Conservation (phyloP, 352 stramenopile genomes). For the Phytopythium vexans region DNA sequence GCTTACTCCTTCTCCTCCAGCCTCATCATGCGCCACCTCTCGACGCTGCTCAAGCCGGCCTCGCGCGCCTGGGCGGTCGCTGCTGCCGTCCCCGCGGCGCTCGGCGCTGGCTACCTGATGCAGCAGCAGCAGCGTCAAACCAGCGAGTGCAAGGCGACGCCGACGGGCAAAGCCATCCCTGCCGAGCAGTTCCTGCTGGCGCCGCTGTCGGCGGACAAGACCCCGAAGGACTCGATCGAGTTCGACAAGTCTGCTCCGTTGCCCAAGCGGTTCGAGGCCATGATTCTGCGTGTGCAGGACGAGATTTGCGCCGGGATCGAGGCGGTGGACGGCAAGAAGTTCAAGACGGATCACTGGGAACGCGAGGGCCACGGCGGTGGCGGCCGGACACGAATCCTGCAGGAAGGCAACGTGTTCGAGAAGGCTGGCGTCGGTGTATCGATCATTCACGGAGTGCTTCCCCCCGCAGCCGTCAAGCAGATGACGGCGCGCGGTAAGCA, state of each 20-base stretch:
- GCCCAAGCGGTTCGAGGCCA: constrained; percentile 74
- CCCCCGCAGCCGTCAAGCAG: constrained; percentile 78
- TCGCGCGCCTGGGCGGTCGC: constrained; percentile 19
- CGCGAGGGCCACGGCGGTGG: constrained; percentile 93
- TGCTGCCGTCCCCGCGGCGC: constrained; percentile 15
- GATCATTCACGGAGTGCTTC: constrained; percentile 96
- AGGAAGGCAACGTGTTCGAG: constrained; percentile 95
- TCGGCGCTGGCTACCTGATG: constrained; percentile 14
- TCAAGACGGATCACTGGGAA: constrained; percentile 95
- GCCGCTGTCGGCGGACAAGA: constrained; percentile 61
- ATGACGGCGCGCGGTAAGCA: constrained; percentile 81
- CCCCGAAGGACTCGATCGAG: constrained; percentile 62
- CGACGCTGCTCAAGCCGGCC: constrained; percentile 11
- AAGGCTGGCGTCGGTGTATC: constrained; percentile 98
- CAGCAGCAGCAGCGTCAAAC: constrained; percentile 10
- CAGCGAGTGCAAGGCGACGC: constrained; percentile 23
- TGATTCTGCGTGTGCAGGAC: constrained; percentile 81
- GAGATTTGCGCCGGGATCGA: constrained; percentile 88
- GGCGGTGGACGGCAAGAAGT: constrained; percentile 92
- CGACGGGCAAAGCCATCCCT: constrained; percentile 19
- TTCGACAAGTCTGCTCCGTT: constrained; percentile 68
- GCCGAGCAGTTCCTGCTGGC: constrained; percentile 62
- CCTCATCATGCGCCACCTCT: constrained; percentile 18
- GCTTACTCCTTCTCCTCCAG: background rate
- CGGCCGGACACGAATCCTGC: constrained; percentile 93